Conservation (phyloP, 2,329 filamentous ascomycete genomes). For the Aureobasidium uvarum region DNA sequence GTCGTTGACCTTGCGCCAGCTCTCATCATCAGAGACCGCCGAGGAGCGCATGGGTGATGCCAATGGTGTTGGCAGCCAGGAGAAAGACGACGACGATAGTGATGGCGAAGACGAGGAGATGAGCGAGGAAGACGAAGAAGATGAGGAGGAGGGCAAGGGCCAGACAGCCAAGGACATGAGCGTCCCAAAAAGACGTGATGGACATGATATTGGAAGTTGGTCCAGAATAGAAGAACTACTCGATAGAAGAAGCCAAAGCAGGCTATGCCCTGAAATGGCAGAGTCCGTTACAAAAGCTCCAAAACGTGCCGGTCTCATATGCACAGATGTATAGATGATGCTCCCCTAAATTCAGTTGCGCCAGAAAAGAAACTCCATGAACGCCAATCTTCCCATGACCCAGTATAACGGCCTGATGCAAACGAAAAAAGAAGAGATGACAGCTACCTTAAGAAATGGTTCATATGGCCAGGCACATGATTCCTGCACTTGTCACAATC, state of each 20-base stretch:
- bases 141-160: not conserved
- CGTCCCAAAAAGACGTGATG: not conserved
- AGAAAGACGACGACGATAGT: not conserved
- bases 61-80: not conserved
- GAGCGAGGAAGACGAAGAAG: not conserved
- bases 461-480: conserved; percentile 52
- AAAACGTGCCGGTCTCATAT: not conserved
- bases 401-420: conserved; percentile 2
- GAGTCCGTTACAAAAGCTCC: not conserved
- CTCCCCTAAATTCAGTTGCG: not conserved
- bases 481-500: conserved; percentile 52
- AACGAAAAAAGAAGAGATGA: not conserved
- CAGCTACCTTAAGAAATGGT: conserved; percentile 43
- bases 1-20: not conserved
- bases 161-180: not conserved
- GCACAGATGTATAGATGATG: conserved; percentile 1
- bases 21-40: not conserved
- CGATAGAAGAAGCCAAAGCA: not conserved
- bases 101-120: not conserved
- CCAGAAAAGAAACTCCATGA: not conserved
- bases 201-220: too few relatives aligned
- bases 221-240: not conserved
- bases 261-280: not conserved
- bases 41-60: not conserved
- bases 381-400: not conserved